Percentiles rank a stretch among this genome's conserved stretches.
phyloP scores from a whole-genome alignment of 164 flowering plant species.

The Magnolia changhungtana region DNA sequence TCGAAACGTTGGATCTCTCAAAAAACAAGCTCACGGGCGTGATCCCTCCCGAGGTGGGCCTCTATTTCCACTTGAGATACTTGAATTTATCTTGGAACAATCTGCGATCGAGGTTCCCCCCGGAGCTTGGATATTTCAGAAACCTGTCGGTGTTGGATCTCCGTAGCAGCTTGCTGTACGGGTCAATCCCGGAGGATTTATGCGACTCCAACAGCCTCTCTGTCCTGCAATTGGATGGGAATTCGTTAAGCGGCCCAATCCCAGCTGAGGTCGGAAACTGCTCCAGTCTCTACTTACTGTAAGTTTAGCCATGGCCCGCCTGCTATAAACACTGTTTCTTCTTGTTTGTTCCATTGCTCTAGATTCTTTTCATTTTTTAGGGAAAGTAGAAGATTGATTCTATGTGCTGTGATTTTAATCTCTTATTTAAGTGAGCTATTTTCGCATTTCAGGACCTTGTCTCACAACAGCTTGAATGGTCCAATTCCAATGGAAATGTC shows the following conservation, averaged over 20 bases:
- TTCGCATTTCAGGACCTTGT: conserved; percentile 69
- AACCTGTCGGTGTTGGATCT: conserved; percentile 70
- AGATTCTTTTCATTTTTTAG: background rate
- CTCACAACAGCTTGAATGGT: conserved; percentile 67
- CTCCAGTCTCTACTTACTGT: conserved; percentile 76
- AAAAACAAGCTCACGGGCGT: conserved; percentile 54
- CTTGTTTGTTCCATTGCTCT: background rate
- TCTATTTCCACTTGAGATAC: conserved; percentile 57
- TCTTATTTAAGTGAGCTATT: background rate
- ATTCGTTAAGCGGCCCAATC: conserved; percentile 56
- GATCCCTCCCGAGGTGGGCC: conserved; percentile 79
- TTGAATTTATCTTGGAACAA: conserved; percentile 85
- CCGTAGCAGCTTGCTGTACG: conserved; percentile 45
- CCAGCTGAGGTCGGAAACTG: conserved; percentile 89
- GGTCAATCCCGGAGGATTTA: conserved; percentile 66
- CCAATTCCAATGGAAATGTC: conserved; percentile 63
- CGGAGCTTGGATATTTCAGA: conserved; percentile 67
- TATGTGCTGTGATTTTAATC: background rate
- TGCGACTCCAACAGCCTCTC: conserved; percentile 63
- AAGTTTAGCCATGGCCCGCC: conserved; percentile 29
- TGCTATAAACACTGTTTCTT: background rate
- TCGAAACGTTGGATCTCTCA: conserved; percentile 57
- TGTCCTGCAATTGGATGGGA: conserved; percentile 80
- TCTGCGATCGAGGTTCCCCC: conserved; percentile 56
- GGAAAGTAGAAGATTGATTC: background rate